Percentiles rank a stretch among this genome's conserved stretches.
phyloP scores from a whole-genome alignment of 495 filamentous ascomycete genomes.

The Tuber indicum region DNA sequence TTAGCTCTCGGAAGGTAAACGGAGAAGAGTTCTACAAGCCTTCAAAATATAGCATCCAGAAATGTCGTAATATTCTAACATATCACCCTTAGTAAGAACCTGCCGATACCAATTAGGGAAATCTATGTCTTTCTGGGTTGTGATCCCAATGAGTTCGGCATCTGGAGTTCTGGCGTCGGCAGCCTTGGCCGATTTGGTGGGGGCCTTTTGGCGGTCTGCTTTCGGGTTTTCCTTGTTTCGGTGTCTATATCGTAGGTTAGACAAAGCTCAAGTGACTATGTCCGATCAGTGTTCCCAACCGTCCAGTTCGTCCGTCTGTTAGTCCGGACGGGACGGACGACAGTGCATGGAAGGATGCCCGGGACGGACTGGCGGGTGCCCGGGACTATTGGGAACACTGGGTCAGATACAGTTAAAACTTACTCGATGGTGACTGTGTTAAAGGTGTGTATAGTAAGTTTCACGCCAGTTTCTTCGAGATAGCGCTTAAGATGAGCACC shows the following conservation, averaged over 20 bases:
- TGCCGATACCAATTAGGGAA: constrained; percentile 94
- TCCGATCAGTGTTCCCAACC: no score
- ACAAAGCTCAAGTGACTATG: background rate
- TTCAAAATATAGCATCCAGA: constrained; percentile 93
- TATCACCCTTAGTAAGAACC: constrained; percentile 85
- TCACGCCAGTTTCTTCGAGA: constrained; percentile 40
- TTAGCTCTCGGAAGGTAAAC: constrained; percentile 11
- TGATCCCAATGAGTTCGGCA: constrained; percentile 74
- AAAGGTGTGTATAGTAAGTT: constrained; percentile 24
- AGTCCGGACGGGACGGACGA: no score
- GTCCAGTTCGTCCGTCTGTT: no score
- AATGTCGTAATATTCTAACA: constrained; percentile 92
- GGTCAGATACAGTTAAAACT: background rate
- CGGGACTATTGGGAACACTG: no score
- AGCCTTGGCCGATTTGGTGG: constrained; percentile 48
- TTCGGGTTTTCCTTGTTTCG: background rate
- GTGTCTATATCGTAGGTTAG: background rate
- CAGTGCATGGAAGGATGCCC: no score
- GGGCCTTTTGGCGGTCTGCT: constrained; percentile 33
- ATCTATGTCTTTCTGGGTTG: constrained; percentile 70
- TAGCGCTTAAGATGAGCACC: constrained; percentile 32
- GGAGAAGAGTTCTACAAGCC: constrained; percentile 42
- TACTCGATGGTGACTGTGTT: background rate
- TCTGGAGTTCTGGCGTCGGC: constrained; percentile 50
- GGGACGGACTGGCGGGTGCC: no score